phyloP scores from a whole-genome alignment of 1,284 basidiomycete genomes.

The Phlebopus sp. region DNA sequence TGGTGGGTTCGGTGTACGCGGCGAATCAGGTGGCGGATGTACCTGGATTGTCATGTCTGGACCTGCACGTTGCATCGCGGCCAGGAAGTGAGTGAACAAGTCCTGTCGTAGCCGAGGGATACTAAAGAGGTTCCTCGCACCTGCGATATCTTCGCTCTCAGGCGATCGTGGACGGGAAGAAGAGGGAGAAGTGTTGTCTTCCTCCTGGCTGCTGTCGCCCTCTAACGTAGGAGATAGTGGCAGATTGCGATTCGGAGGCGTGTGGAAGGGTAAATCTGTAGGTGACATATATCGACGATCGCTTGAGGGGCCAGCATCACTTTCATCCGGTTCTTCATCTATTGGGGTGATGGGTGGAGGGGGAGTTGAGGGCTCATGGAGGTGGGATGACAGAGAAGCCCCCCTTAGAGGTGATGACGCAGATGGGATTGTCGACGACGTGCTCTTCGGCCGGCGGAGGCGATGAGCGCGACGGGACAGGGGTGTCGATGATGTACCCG shows the following conservation, averaged over 20 bases:
- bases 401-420: conserved; percentile 61
- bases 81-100: conserved; percentile 61
- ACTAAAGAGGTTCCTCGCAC: conserved; percentile 77
- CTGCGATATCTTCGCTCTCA: conserved; percentile 51
- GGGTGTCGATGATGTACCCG: conserved; percentile 47
- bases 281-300: conserved; percentile 59
- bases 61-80: conserved; percentile 54
- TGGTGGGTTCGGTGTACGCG: conserved; percentile 68
- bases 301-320: conserved; percentile 44
- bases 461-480: conserved; percentile 59
- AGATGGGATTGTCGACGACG: conserved; percentile 40
- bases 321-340: conserved; percentile 54
- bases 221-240: conserved; percentile 43
- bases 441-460: conserved; percentile 48
- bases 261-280: conserved; percentile 62
- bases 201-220: conserved; percentile 20
- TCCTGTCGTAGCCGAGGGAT: conserved; percentile 58
- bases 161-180: conserved; percentile 52
- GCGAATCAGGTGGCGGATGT: conserved; percentile 74
- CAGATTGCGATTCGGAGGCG: conserved; percentile 47
- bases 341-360: conserved; percentile 80
- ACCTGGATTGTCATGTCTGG: conserved; percentile 64
- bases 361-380: conserved; percentile 51
- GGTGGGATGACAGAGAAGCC: conserved; percentile 37
- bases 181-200: conserved; percentile 34